Evolutionary conservation across 768 basidiomycete genomes (phyloP).

Genomic region (Amanita brunnescens): DNA sequence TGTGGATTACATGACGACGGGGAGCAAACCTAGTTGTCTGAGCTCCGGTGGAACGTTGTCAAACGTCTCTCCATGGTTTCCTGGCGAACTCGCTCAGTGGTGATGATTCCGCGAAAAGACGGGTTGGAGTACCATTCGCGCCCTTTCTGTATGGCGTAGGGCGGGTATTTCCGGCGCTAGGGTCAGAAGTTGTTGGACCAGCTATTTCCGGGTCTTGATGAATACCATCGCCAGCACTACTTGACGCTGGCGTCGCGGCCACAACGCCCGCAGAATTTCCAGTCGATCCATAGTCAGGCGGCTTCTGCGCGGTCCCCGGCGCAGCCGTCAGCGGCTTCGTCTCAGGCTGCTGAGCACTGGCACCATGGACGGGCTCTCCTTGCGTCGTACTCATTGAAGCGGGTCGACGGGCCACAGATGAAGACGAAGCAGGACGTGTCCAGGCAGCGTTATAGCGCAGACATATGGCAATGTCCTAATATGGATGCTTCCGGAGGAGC

Average conservation of each 20-base stretch:
- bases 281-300: not conserved
- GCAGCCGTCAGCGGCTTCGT: not conserved
- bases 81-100: not conserved
- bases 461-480: not conserved
- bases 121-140: not conserved
- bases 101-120: not conserved
- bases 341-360: not conserved
- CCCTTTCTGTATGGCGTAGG: not conserved
- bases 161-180: not conserved
- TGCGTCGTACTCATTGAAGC: not conserved
- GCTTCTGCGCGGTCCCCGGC: not conserved
- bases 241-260: not conserved
- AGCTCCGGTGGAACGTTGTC: conserved; percentile 41
- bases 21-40: conserved; percentile 39
- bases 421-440: not conserved
- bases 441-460: not conserved
- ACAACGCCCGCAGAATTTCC: not conserved
- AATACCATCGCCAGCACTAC: not conserved
- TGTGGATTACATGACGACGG: not conserved
- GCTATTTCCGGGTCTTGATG: not conserved
- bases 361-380: not conserved
- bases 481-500: not conserved
- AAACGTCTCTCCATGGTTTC: conserved; percentile 25
- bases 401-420: not conserved
- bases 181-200: not conserved